Evolutionary conservation across 179 eudicot species (phyloP).

Genomic region (Spinacia oleracea): DNA sequence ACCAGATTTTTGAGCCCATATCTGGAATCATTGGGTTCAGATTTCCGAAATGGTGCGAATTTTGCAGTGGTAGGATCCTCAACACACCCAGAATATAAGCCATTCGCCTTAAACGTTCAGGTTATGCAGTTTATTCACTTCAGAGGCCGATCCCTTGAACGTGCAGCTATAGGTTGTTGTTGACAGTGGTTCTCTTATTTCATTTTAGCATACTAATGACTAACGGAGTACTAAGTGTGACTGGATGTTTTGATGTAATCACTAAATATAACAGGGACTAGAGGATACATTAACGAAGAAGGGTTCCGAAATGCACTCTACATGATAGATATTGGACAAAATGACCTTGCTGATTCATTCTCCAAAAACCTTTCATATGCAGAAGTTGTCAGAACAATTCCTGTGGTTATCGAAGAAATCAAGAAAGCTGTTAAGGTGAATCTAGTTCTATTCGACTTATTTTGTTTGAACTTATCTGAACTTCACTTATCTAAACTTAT

Average conservation of each 20-base stretch:
- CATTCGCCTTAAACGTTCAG: constrained; percentile 72
- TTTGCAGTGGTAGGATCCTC: constrained; percentile 84
- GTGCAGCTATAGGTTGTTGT: constrained; percentile 60
- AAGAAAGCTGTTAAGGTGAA: constrained; percentile 69
- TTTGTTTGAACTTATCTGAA: too few species aligned
- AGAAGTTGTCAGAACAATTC: constrained; percentile 68
- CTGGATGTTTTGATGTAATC: not conserved
- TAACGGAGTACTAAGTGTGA: too few species aligned
- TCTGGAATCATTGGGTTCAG: constrained; percentile 70
- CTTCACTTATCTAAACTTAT: too few species aligned
- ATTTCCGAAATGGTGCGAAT: constrained; percentile 72
- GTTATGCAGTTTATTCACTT: constrained; percentile 80
- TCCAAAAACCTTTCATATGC: constrained; percentile 61
- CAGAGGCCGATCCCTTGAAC: constrained; percentile 67
- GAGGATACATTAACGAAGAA: constrained; percentile 39
- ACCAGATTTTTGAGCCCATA: constrained; percentile 65
- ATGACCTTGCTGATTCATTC: constrained; percentile 78
- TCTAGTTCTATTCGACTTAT: too few species aligned
- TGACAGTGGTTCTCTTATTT: not conserved
- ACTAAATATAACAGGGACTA: constrained; percentile 40
- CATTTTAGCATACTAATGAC: not conserved
- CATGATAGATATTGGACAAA: constrained; percentile 93
- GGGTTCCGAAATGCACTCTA: constrained; percentile 70
- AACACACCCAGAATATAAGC: constrained; percentile 62
- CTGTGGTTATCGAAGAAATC: constrained; percentile 64